Conservation (phyloP, 768 basidiomycete genomes). For the Collybia nuda region DNA sequence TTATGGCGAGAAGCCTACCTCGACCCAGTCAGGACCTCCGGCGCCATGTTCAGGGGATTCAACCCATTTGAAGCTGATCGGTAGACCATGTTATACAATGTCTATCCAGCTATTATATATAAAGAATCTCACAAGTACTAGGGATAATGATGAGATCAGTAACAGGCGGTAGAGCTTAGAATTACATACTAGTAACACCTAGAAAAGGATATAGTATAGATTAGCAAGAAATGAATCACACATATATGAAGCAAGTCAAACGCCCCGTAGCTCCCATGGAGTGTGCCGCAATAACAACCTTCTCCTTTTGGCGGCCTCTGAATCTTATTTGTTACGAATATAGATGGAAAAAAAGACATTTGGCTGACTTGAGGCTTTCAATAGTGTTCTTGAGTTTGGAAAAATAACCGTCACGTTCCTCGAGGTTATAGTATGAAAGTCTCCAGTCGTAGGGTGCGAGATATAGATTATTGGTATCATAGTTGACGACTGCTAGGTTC, state of each 20-base stretch:
- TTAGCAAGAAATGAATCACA: not conserved
- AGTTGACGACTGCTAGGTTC: slow-evolving; percentile 90
- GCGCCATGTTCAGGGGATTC: slow-evolving; percentile 81
- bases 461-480: slow-evolving; percentile 87
- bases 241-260: slow-evolving; percentile 15
- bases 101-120: not conserved
- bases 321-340: not conserved
- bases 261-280: slow-evolving; percentile 81
- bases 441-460: slow-evolving; percentile 93
- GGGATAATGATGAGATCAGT: slow-evolving; percentile 1
- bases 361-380: slow-evolving; percentile 69
- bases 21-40: slow-evolving; percentile 89
- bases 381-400: slow-evolving; percentile 79
- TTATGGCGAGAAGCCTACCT: slow-evolving; percentile 44
- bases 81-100: slow-evolving; percentile 3
- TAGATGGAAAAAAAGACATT: not conserved
- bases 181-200: slow-evolving; percentile 51
- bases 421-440: slow-evolving; percentile 84
- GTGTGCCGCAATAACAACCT: slow-evolving; percentile 82
- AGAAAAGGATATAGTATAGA: slow-evolving; percentile 1
- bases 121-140: slow-evolving; percentile 80
- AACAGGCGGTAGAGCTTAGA: not conserved
- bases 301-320: slow-evolving; percentile 70
- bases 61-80: slow-evolving; percentile 88
- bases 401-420: slow-evolving; percentile 89